Evolutionary conservation across 495 filamentous ascomycete species (phyloP).

Genomic region (Hypoxylon crocopeplum): DNA sequence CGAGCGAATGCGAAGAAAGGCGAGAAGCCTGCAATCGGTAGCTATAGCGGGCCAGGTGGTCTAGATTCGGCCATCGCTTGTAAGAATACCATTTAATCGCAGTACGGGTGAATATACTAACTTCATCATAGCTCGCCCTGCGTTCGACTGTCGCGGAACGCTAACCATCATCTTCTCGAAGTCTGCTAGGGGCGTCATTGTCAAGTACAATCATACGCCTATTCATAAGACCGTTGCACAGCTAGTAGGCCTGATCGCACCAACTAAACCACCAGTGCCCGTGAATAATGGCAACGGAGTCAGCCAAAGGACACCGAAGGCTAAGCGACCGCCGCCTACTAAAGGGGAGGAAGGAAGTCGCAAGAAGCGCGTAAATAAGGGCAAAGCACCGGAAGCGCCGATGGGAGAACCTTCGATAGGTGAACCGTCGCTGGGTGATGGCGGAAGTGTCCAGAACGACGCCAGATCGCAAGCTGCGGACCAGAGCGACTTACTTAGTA

Average conservation of each 20-base stretch:
- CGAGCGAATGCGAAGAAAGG: constrained; percentile 49
- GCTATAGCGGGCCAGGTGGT: constrained; percentile 48
- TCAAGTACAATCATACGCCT: constrained; percentile 57
- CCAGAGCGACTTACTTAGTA: constrained; percentile 6
- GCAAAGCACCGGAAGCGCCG: constrained; percentile 34
- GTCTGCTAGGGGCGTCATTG: constrained; percentile 45
- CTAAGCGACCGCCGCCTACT: constrained; percentile 28
- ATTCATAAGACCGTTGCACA: constrained; percentile 55
- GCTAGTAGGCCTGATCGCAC: constrained; percentile 48
- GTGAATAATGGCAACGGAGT: constrained; percentile 12
- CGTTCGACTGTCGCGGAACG: constrained; percentile 57
- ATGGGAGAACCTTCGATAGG: constrained; percentile 14
- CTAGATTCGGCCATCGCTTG: constrained; percentile 50
- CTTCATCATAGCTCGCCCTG: constrained; percentile 49
- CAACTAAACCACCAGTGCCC: constrained; percentile 29
- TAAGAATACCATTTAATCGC: constrained; percentile 14
- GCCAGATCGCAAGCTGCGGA: constrained; percentile 4
- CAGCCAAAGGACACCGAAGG: constrained; percentile 33
- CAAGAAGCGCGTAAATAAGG: constrained; percentile 36
- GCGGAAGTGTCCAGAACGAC: constrained; percentile 12
- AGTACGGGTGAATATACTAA: constrained; percentile 21
- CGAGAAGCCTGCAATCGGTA: constrained; percentile 46
- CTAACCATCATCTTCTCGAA: constrained; percentile 52
- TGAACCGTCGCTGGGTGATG: constrained; percentile 1
- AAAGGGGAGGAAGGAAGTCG: constrained; percentile 36